phyloP scores from a whole-genome alignment of 768 basidiomycete genomes.

The Termitomyces sp. region DNA sequence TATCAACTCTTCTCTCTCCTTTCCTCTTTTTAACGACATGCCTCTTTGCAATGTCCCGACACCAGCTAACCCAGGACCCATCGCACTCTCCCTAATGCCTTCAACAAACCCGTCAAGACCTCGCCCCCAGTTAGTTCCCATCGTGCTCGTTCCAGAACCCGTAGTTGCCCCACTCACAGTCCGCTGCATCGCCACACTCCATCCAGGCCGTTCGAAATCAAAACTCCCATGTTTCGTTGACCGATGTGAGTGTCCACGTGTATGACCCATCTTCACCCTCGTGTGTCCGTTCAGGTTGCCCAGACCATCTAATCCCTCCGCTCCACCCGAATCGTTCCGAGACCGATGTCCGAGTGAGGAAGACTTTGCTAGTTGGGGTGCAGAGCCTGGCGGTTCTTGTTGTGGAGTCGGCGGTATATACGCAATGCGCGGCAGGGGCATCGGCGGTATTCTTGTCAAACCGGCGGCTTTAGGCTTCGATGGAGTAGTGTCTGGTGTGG shows the following conservation, averaged over 20 bases:
- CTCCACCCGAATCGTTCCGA: slow-evolving; percentile 27
- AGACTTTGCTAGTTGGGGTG: slow-evolving; percentile 4
- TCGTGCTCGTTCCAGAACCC: slow-evolving; percentile 26
- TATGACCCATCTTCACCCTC: slow-evolving; percentile 6
- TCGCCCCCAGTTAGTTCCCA: slow-evolving; percentile 25
- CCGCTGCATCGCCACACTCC: slow-evolving; percentile 40
- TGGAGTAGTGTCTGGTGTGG: slow-evolving; percentile 5
- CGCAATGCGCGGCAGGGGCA: not conserved
- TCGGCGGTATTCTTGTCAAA: slow-evolving; percentile 9
- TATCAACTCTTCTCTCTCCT: slow-evolving; percentile 33
- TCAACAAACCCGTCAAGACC: slow-evolving; percentile 8
- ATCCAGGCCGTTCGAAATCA: slow-evolving; percentile 70
- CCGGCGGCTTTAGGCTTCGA: slow-evolving; percentile 4
- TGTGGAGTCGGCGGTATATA: slow-evolving; percentile 15
- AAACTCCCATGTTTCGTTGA: slow-evolving; percentile 68
- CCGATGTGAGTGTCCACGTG: slow-evolving; percentile 20
- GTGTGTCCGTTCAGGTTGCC: slow-evolving; percentile 20
- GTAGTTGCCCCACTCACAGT: slow-evolving; percentile 39
- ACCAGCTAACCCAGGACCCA: slow-evolving; percentile 41
- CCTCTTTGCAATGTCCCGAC: slow-evolving; percentile 43
- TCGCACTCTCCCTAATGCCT: slow-evolving; percentile 30
- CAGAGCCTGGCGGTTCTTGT: slow-evolving; percentile 12
- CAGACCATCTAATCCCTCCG: slow-evolving; percentile 25
- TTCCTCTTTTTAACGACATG: slow-evolving; percentile 33
- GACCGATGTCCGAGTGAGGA: slow-evolving; percentile 11